Percentiles rank a stretch among this genome's conserved stretches.
Evolutionary conservation across 2,329 filamentous ascomycete genomes (phyloP).

Genomic region (Penicillium frequentans): DNA sequence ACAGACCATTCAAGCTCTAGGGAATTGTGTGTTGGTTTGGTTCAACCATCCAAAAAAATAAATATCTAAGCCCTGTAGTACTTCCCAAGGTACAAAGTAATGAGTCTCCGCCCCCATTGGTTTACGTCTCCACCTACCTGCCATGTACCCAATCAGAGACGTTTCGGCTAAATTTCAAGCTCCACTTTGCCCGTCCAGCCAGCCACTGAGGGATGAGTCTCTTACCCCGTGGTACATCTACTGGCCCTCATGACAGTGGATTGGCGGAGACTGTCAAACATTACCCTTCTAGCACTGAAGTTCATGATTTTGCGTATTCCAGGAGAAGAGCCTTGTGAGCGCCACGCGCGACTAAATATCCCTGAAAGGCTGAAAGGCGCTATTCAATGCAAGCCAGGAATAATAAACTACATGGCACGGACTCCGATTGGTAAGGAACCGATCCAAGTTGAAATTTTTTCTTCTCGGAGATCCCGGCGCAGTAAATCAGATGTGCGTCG

Average conservation of each 20-base stretch:
- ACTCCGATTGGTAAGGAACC: background rate
- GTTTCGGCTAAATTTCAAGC: background rate
- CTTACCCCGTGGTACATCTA: slow-evolving; percentile 1
- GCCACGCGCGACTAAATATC: background rate
- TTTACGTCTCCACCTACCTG: background rate
- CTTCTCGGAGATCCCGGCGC: background rate
- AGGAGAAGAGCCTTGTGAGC: background rate
- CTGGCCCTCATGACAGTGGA: background rate
- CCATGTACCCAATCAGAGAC: background rate
- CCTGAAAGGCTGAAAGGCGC: background rate
- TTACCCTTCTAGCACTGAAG: too few relatives aligned
- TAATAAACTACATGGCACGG: background rate
- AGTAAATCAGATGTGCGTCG: background rate
- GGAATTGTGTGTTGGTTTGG: background rate
- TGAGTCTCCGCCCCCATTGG: background rate
- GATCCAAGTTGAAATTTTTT: background rate
- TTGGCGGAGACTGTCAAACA: background rate
- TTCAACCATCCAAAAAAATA: background rate
- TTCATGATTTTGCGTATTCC: background rate
- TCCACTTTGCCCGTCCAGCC: background rate
- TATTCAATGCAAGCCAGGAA: background rate
- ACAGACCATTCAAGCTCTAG: background rate
- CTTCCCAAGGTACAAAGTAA: background rate
- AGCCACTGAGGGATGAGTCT: background rate
- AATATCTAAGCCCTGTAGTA: background rate